Conservation (phyloP, 1,284 basidiomycete genomes). For the Ustilago xerochloae region DNA sequence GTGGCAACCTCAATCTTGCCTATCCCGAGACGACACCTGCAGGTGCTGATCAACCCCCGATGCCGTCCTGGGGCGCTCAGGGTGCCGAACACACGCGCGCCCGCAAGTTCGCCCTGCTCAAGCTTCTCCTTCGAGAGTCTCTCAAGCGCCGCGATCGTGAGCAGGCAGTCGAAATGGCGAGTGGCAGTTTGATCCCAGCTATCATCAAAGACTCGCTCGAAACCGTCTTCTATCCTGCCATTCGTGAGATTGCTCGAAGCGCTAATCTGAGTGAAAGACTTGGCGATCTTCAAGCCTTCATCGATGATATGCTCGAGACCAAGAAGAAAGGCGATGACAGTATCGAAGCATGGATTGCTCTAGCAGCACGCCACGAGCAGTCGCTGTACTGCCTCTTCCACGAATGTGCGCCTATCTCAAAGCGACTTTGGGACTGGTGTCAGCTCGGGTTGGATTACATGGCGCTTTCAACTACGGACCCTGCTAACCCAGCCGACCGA, state of each 20-base stretch:
- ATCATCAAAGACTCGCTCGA: conserved; percentile 64
- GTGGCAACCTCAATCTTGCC: conserved; percentile 50
- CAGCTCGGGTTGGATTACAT: conserved; percentile 64
- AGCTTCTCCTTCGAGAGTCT: conserved; percentile 60
- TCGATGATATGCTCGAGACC: conserved; percentile 62
- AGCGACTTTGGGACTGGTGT: conserved; percentile 61
- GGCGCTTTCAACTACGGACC: conserved; percentile 64
- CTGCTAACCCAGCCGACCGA: conserved; percentile 60
- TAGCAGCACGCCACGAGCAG: conserved; percentile 63
- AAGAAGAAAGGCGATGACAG: conserved; percentile 51
- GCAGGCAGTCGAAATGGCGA: conserved; percentile 58
- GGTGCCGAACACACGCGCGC: conserved; percentile 52
- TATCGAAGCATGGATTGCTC: conserved; percentile 62
- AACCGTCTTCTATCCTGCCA: conserved; percentile 60
- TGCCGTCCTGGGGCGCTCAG: conserved; percentile 52
- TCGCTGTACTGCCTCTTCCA: conserved; percentile 63
- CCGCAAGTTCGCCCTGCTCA: conserved; percentile 63
- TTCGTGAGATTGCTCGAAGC: conserved; percentile 50
- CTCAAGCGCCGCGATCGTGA: conserved; percentile 64
- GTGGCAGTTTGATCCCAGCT: conserved; percentile 56
- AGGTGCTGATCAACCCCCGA: conserved; percentile 36
- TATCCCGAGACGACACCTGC: conserved; percentile 58
- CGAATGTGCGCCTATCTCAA: conserved; percentile 60
- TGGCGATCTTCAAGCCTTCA: conserved; percentile 62
- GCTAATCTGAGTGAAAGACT: conserved; percentile 60